Evolutionary conservation across 768 basidiomycete species (phyloP).

Genomic region (Leccinum arenicola): DNA sequence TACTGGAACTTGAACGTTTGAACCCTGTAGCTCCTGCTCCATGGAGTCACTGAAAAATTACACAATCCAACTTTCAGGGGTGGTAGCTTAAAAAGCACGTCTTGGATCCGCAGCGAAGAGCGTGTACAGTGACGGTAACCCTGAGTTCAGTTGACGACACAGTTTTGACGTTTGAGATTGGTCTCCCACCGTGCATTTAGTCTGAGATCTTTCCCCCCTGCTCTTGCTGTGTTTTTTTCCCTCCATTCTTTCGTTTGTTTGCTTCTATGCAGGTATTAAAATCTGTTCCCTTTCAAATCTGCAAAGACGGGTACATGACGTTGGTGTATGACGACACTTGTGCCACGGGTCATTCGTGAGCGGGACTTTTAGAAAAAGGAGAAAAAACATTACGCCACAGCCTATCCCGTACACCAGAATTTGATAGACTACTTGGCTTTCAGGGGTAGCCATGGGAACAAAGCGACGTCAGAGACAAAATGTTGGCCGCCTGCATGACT

Average conservation of each 20-base stretch:
- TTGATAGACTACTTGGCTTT: constrained; percentile 44
- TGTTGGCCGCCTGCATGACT: constrained; percentile 62
- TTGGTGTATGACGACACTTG: neutral
- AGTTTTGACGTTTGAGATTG: constrained; percentile 57
- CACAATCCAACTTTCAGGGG: constrained; percentile 79
- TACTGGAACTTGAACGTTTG: constrained; percentile 36
- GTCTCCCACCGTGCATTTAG: constrained; percentile 57
- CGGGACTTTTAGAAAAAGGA: neutral
- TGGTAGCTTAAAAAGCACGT: constrained; percentile 68
- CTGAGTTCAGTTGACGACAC: constrained; percentile 60
- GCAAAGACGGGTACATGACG: neutral
- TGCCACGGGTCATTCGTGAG: neutral
- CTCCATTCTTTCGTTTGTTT: constrained; percentile 48
- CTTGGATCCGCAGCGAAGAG: constrained; percentile 35
- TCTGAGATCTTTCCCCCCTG: constrained; percentile 55
- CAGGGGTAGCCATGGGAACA: constrained; percentile 36
- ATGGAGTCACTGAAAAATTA: constrained; percentile 62
- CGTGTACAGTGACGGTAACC: constrained; percentile 28
- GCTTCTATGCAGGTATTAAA: constrained; percentile 31
- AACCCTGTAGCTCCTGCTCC: constrained; percentile 59
- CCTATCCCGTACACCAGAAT: constrained; percentile 48
- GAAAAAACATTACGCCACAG: constrained; percentile 25
- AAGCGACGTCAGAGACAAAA: constrained; percentile 63
- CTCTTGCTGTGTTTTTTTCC: constrained; percentile 28
- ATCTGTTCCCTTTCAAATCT: neutral